Percentiles rank a stretch among this genome's conserved stretches.
phyloP scores from a whole-genome alignment of 1,139 yeast species.

The Pneumocystis oryctolagi region DNA sequence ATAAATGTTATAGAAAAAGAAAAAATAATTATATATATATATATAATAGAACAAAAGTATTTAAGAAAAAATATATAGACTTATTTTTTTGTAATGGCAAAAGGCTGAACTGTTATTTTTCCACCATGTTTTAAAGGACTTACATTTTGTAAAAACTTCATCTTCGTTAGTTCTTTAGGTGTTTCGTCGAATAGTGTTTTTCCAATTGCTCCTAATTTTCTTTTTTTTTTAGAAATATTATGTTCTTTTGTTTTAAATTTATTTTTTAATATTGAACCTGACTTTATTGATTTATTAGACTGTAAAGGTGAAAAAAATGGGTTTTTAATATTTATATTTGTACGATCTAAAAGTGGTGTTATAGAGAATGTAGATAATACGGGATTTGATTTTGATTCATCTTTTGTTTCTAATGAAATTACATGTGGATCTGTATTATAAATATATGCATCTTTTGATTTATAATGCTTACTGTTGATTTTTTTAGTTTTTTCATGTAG shows the following conservation, averaged over 20 bases:
- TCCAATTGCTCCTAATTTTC: background rate
- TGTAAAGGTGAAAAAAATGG: background rate
- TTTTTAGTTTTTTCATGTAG: background rate
- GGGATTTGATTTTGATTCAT: background rate
- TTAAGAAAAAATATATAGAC: background rate
- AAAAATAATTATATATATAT: background rate
- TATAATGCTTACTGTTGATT: background rate
- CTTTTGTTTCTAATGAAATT: background rate
- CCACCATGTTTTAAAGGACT: background rate
- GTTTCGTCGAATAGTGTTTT: background rate
- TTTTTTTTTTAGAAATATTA: background rate
- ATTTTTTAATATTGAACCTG: background rate
- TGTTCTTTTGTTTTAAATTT: background rate
- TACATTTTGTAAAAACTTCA: background rate
- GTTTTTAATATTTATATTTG: background rate
- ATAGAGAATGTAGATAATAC: background rate
- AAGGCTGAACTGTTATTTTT: background rate
- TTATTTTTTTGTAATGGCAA: background rate
- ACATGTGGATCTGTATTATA: background rate
- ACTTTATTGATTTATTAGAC: background rate
- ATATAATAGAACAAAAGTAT: background rate
- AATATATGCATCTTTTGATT: background rate
- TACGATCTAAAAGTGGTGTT: background rate
- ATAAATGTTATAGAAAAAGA: background rate
- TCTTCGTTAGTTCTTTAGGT: background rate